Base-by-base conservation (phyloP, 2,329 filamentous ascomycete genomes). In the Nemania sp. region DNA sequence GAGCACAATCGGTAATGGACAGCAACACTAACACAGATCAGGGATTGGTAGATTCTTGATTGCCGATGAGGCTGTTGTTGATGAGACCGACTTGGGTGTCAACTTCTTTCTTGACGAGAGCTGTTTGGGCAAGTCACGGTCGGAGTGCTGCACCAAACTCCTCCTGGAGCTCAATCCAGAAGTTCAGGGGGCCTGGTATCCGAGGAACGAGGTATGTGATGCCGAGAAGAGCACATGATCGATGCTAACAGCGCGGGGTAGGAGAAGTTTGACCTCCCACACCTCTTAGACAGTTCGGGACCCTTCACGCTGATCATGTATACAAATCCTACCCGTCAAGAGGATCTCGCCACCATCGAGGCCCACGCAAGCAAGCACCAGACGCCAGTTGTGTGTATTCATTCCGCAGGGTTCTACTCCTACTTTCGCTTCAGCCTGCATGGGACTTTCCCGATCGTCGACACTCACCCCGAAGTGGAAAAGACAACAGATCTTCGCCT, bases 31-130 rank as follows among this genome's bases (percentile, higher is more conserved):
- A 63, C 47, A 15, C 11, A 22, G n/a, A 35, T 54, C 90, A 70
- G 91, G 94, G 3, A 92, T 98, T 74, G 97, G 96, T 8, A 88
- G 89, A 27, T 99, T 98, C 79, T 97, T 93, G 0, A 97, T 99
- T 69, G 91, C 92, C 60, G 96, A 99, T 76, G 89, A 92, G 6
- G 88, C 89, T 1, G 79, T 86, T 2, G 94, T 99, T n/a, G 85
- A 84, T 0, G 91, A 97, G 73, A 85, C 89, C 49, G 96, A 99
- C 76, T 84, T 99, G 47, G 96, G 97, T 4, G 91, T 98, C 70
- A 99, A 99, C 81, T 99, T 99, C 85, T 99, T 99, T 76, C 85
- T 99, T 0, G 93, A 97, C 69, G 89, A 96, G 74, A 83, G 86
- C 56, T 91, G 89, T 71, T 79, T 97, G 43, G 94, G 94, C 61